A percentile compares a stretch with the other conserved stretches of the same genome.
Conservation (phyloP, 345 rosid genomes). For the Linum tenue region DNA sequence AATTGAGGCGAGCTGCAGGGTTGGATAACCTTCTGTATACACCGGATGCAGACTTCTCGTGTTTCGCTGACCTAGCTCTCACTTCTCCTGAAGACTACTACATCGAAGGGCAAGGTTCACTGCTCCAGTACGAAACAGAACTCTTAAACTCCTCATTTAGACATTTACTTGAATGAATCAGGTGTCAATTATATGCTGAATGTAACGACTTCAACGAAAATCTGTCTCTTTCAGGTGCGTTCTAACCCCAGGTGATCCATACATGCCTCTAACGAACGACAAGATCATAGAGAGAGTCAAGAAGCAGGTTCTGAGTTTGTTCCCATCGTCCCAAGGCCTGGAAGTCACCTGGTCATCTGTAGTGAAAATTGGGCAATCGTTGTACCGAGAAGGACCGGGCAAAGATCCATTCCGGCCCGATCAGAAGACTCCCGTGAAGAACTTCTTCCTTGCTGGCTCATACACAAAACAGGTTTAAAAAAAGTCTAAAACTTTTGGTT, state of each 20-base stretch:
- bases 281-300: constrained; percentile 77
- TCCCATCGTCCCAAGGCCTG: constrained; percentile 84
- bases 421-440: constrained; percentile 84
- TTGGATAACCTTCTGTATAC: constrained; percentile 91
- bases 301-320: constrained; percentile 72
- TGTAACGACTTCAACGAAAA: neutral
- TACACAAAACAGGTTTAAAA: constrained; percentile 78
- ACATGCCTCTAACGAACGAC: constrained; percentile 79
- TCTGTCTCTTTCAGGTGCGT: constrained; percentile 54
- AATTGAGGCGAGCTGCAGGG: constrained; percentile 65
- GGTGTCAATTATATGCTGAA: neutral
- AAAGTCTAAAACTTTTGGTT: neutral
- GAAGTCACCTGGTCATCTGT: constrained; percentile 91
- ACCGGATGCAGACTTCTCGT: constrained; percentile 97
- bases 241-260: constrained; percentile 90
- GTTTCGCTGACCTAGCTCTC: constrained; percentile 91
- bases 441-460: constrained; percentile 93
- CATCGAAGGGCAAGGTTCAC: constrained; percentile 87
- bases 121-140: constrained; percentile 77
- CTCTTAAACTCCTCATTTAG: too few species aligned
- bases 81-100: constrained; percentile 89
- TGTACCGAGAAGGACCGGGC: constrained; percentile 92
- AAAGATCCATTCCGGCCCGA: constrained; percentile 97
- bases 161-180: neutral
- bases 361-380: constrained; percentile 85